These are phyloP conservation scores for Salix purpurea DNA, from an alignment of 345 rosid species.

Conservation along the genomic window DNA sequence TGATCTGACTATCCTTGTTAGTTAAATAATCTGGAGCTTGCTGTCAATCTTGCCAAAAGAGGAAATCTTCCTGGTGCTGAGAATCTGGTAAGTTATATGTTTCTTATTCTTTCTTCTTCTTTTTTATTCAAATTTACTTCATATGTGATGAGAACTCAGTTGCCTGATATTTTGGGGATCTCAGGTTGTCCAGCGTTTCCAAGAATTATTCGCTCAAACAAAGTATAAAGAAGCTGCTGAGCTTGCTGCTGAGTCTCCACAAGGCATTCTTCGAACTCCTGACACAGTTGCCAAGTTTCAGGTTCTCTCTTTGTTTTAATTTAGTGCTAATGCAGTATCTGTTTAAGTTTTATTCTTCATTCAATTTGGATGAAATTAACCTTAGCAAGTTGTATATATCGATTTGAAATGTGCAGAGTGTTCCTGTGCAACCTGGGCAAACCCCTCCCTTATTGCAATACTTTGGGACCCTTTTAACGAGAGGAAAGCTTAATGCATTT, in stretches of 20 bases:
- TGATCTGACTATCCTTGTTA: conserved; percentile 17
- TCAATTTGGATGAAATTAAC: background rate
- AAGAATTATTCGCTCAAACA: conserved; percentile 93
- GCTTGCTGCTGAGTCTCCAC: conserved; percentile 99
- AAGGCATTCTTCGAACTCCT: conserved; percentile 92
- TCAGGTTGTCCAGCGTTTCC: conserved; percentile 98
- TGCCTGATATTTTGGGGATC: background rate
- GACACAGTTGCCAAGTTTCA: conserved; percentile 98
- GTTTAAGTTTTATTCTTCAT: background rate
- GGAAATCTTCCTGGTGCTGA: conserved; percentile 99
- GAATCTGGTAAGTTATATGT: conserved; percentile 58
- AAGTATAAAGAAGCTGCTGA: conserved; percentile 99
- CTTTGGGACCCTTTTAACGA: conserved; percentile 90
- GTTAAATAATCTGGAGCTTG: conserved; percentile 97
- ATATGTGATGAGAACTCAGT: background rate
- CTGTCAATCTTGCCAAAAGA: conserved; percentile 96
- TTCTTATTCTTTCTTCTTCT: background rate
- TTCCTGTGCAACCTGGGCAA: conserved; percentile 98
- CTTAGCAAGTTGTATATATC: conserved; percentile 2
- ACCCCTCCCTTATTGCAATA: conserved; percentile 95
- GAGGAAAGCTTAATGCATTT: conserved; percentile 94
- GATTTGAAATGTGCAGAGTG: conserved; percentile 57
- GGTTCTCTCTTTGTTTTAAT: conserved; percentile 41
- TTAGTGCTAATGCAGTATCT: background rate
- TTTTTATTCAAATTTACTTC: background rate